Base-by-base conservation (phyloP, 1,284 basidiomycete genomes). In the Rhizoctonia solani region DNA sequence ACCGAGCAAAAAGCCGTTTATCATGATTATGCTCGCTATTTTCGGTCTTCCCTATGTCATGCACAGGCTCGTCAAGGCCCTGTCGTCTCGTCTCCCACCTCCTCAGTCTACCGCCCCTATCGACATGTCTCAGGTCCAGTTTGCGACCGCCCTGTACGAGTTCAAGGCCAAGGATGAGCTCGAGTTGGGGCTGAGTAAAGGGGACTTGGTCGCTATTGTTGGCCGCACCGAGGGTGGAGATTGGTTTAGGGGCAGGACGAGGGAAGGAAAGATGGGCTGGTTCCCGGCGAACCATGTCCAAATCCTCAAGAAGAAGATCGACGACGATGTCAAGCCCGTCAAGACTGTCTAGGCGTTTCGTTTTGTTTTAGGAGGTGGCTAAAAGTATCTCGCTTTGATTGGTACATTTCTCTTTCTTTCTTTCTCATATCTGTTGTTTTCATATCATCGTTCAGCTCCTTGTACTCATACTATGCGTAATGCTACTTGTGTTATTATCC, bases 191-290 rank as follows among this genome's bases (percentile, higher is more conserved):
- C 81, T 99, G 69, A 87, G 90, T 75, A 87, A 91, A 75, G 92
- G 96, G 74, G 95, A 98, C 77, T 94, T 99, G 69, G 92, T 99
- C 1, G 97, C 97, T 1, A 88, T 99, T 54, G 86, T 96, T 77
- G 92, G 86, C 54, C 92, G 90, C 75, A 77, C 90, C 69, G 89
- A 93, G 73, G 87, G 90, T 71, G 85, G 87, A 14, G 93, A 95
- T 54, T 99, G 97, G 96, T 99, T 95, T 95, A 89, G 89, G 76
- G 96, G 96, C 0, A 81, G 96, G 56, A 96, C 93, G 69, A 83
- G 96, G 68, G 95, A 99, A 73, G 97, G 96, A 0, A 83, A 90
- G 70, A 89, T 93, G 72, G 96, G 96, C 0, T 99, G 95, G 95
- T 98, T 99, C 84, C 96, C 96, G 1, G 86, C 83, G 71, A 95